Evolutionary conservation across 768 basidiomycete genomes (phyloP), one percentile per base, ranked within the genome.

Genomic region (Termitomyces sp.): DNA sequence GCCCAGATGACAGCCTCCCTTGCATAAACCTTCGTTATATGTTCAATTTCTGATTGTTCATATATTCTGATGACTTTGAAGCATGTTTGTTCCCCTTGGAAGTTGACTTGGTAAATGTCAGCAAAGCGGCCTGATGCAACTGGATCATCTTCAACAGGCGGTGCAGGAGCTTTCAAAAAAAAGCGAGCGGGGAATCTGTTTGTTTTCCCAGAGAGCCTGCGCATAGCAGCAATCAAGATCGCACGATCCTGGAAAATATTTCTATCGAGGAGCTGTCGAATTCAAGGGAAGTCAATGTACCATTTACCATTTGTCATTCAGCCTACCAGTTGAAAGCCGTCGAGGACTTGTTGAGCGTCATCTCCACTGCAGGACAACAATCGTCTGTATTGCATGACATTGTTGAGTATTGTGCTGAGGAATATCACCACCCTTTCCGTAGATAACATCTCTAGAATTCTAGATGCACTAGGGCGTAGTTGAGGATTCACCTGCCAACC

Each of bases 1-100:
- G 17, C 39, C 39, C 39, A 39, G n/a, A n/a, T 5, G 27, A 63
- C 56, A 9, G 51, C 61, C 39, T 60, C 59, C 11, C 32, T 35
- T 5, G 59, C 57, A 43, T 57, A 8, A 37, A 39, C 46, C 28
- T 47, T 54, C 2, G 34, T 54, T 3, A 41, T 32, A 37, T 21
- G 17, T 39, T 39, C 39, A 39, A 39, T 2, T 1, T 27, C 17
- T 5, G 45, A 53, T 28, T 4, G 5, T 10, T 43, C 23, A 42
- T 37, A 57, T 17, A 39, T 17, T 23, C 48, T 46, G 21, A 53
- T 52, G 19, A 47, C 42, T 16, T 57, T 58, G 30, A 54, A 52
- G 40, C 52, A 47, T n/a, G 48, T 14, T 12, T 43, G n/a, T 52
- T 25, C 30, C 5, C 41, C 52, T 19, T 41, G 21, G 2, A 53